These are phyloP conservation scores for Ophiostoma sp. DNA, from an alignment of 2,329 filamentous ascomycete genomes.

Conservation along the genomic window DNA sequence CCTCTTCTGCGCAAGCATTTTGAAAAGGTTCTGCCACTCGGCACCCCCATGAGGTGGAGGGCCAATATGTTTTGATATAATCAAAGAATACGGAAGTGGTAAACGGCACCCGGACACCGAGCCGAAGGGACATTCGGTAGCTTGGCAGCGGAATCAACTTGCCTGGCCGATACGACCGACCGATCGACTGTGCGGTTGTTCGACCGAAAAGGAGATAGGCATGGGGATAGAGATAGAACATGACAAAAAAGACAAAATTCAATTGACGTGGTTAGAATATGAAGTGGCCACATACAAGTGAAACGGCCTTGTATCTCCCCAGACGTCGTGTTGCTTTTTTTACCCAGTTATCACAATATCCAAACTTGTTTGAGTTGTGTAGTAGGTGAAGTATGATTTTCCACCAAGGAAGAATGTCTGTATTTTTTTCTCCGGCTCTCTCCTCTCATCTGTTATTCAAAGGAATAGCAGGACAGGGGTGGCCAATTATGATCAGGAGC, in stretches of 20 bases:
- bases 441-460: not conserved
- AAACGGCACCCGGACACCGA: not conserved
- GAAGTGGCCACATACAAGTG: not conserved
- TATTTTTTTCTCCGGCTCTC: not conserved
- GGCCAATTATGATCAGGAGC: not conserved
- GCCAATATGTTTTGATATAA: not conserved
- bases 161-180: not conserved
- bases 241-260: not conserved
- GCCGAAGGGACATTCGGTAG: not conserved
- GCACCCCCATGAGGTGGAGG: not conserved
- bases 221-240: not conserved
- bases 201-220: not conserved
- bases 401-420: not conserved
- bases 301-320: not conserved
- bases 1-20: no score
- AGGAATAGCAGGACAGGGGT: not conserved
- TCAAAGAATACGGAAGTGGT: not conserved
- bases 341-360: not conserved
- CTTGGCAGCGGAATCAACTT: not conserved
- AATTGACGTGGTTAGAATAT: not conserved
- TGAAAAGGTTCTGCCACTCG: not conserved
- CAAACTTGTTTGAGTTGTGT: slow-evolving; percentile 1
- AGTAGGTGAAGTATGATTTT: slow-evolving; percentile 3
- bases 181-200: not conserved
- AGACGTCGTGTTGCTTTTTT: not conserved